phyloP scores from a whole-genome alignment of 805 yeast species.

The Yamadazyma sp. region DNA sequence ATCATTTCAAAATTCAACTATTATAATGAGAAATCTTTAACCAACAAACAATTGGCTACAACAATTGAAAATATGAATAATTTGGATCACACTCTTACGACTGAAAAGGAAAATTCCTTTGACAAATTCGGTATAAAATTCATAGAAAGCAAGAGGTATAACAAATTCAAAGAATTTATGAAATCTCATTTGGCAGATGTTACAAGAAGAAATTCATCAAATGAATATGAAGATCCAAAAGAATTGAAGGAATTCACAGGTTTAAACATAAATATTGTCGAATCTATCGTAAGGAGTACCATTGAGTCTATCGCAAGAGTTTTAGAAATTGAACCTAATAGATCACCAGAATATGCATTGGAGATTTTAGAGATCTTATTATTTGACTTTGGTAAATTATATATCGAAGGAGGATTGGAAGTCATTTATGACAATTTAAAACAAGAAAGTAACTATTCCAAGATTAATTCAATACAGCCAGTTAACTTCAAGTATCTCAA shows the following conservation, averaged over 20 bases:
- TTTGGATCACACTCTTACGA: constrained; percentile 14
- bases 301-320: constrained; percentile 78
- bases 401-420: constrained; percentile 73
- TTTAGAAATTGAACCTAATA: constrained; percentile 66
- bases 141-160: constrained; percentile 43
- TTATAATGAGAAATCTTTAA: constrained; percentile 32
- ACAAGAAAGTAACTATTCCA: constrained; percentile 25
- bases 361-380: constrained; percentile 67
- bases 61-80: constrained; percentile 32
- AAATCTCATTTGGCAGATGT: constrained; percentile 41
- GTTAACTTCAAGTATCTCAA: constrained; percentile 47
- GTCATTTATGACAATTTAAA: constrained; percentile 52
- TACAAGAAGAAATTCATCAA: constrained; percentile 21
- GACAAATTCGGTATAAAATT: constrained; percentile 31
- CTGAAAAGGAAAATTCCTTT: constrained; percentile 7
- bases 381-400: constrained; percentile 68
- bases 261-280: constrained; percentile 49
- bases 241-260: constrained; percentile 18
- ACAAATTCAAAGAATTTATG: constrained; percentile 56
- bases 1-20: constrained; percentile 44
- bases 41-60: constrained; percentile 32
- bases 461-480: constrained; percentile 19
- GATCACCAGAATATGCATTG: constrained; percentile 57
- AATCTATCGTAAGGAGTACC: constrained; percentile 61
- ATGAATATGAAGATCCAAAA: constrained; percentile 16